These are phyloP conservation scores for Rubia yunnanensis DNA, from an alignment of 257 asterid genomes.

Conservation along the genomic window DNA sequence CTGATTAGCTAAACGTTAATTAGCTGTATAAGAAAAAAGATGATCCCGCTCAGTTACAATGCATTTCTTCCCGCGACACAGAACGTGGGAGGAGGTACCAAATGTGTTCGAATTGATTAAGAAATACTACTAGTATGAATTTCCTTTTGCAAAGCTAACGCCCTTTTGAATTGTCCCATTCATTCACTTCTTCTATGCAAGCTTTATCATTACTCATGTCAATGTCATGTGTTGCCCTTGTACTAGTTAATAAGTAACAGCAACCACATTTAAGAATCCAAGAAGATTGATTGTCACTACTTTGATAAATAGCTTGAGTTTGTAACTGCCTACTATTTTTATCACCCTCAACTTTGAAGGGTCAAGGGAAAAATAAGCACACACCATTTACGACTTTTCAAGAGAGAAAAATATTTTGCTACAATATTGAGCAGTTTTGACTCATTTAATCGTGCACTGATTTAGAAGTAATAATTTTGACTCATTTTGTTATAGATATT, in stretches of 20 bases:
- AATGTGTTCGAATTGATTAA: no score
- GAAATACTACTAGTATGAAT: no score
- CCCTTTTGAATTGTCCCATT: background rate
- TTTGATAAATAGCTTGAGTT: background rate
- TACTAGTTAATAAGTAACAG: background rate
- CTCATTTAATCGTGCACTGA: no score
- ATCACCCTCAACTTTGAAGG: background rate
- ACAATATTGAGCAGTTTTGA: no score
- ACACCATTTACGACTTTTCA: background rate
- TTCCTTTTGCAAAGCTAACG: no score
- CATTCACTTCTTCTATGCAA: background rate
- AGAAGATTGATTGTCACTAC: background rate
- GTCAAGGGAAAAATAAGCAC: background rate
- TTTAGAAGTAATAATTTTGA: no score
- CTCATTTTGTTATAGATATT: background rate
- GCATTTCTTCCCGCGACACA: no score
- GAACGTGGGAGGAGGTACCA: no score
- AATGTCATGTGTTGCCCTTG: conserved; percentile 4
- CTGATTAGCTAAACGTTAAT: no score
- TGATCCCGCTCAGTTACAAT: no score
- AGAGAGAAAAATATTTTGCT: no score
- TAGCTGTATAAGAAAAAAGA: no score
- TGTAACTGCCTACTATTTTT: background rate
- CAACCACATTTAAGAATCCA: conserved; percentile 1
- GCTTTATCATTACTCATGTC: conserved; percentile 3